Percentiles rank a stretch among this genome's conserved stretches.
phyloP scores from a whole-genome alignment of 1,139 yeast species.

The Yamadazyma diospyri region DNA sequence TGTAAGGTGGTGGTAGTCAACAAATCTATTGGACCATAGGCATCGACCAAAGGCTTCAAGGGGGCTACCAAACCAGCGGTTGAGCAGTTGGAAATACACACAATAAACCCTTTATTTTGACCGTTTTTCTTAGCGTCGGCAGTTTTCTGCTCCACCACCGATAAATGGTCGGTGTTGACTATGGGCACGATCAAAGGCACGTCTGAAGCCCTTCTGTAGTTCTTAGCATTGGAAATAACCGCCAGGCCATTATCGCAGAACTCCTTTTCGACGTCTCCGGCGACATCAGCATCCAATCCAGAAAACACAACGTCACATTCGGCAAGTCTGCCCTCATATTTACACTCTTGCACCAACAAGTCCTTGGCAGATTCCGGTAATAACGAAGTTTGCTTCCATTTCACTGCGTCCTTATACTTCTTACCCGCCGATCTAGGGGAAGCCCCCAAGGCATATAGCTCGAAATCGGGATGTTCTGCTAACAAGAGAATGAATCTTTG shows the following conservation, averaged over 20 bases:
- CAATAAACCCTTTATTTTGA: constrained; percentile 67
- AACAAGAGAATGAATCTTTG: constrained; percentile 88
- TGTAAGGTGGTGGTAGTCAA: constrained; percentile 91
- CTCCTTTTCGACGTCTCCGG: constrained; percentile 86
- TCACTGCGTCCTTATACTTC: constrained; percentile 76
- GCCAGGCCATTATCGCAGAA: constrained; percentile 79
- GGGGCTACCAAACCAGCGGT: constrained; percentile 99
- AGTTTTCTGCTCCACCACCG: constrained; percentile 63
- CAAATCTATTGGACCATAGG: constrained; percentile 84
- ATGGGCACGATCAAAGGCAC: constrained; percentile 96
- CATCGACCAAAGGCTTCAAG: constrained; percentile 82
- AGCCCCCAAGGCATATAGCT: constrained; percentile 84
- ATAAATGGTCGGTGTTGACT: constrained; percentile 90
- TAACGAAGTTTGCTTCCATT: constrained; percentile 90
- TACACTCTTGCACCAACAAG: constrained; percentile 74
- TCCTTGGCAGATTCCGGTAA: constrained; percentile 67
- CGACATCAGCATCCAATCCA: constrained; percentile 90
- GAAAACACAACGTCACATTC: constrained; percentile 94
- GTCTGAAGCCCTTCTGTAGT: constrained; percentile 81
- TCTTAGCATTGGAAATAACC: constrained; percentile 91
- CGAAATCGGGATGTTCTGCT: constrained; percentile 86
- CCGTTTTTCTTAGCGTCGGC: constrained; percentile 52
- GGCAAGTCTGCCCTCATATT: constrained; percentile 62
- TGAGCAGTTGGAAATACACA: constrained; percentile 96
- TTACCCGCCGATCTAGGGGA: constrained; percentile 93